A percentile compares a stretch with the other conserved stretches of the same genome.
Conservation (phyloP, 371 early-diverging fungal genomes). For the Cladochytrium tenue region DNA sequence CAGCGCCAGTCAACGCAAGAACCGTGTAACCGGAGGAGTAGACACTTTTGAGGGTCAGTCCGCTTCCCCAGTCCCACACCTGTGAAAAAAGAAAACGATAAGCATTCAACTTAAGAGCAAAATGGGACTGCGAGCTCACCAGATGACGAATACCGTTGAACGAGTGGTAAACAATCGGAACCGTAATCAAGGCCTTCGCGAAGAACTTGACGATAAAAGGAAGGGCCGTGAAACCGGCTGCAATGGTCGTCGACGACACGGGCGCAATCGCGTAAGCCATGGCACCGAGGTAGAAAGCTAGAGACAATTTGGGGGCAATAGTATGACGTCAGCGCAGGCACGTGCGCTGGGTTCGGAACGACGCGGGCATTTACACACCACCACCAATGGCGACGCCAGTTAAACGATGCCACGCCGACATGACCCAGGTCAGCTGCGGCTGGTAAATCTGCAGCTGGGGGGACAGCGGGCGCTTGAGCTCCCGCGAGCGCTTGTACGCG, state of each 20-base stretch:
- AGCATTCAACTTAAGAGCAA: not conserved
- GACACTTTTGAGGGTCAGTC: conserved; percentile 75
- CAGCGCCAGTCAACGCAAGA: conserved; percentile 40
- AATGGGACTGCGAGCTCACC: conserved; percentile 45
- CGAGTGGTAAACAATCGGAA: conserved; percentile 81
- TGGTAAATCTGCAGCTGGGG: conserved; percentile 87
- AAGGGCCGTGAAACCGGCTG: conserved; percentile 49
- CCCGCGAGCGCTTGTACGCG: conserved; percentile 34
- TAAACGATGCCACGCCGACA: conserved; percentile 76
- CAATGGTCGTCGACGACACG: conserved; percentile 67
- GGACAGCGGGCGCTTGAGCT: conserved; percentile 71
- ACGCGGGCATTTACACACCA: no score
- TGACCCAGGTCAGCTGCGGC: conserved; percentile 82
- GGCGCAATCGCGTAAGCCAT: conserved; percentile 65
- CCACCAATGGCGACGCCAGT: conserved; percentile 78
- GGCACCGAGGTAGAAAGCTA: conserved; percentile 30
- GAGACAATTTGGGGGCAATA: not conserved
- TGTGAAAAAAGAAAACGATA: conserved; percentile 25
- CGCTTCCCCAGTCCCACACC: conserved; percentile 80
- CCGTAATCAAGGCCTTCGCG: conserved; percentile 67
- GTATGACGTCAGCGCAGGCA: no score
- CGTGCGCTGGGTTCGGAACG: no score
- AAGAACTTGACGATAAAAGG: conserved; percentile 61
- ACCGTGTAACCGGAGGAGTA: conserved; percentile 81
- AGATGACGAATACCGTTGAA: conserved; percentile 89